Conservation (phyloP, 1,139 yeast species). For the Nakaseomyces delphensis region DNA sequence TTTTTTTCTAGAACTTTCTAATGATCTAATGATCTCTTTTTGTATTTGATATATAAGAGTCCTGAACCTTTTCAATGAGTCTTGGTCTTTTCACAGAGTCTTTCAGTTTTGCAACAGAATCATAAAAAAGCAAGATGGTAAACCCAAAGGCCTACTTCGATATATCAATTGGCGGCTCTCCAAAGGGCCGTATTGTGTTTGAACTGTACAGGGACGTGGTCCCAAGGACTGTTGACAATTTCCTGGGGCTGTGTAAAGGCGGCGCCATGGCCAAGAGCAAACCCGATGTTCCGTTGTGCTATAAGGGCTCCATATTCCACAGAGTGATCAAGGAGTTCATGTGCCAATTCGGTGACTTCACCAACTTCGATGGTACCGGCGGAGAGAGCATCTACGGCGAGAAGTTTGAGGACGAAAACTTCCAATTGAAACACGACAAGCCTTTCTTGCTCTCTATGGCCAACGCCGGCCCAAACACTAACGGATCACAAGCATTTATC, state of each 20-base stretch:
- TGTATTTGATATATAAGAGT: too few relatives aligned
- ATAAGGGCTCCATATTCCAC: conserved; percentile 79
- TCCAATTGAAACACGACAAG: conserved; percentile 61
- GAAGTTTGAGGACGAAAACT: conserved; percentile 90
- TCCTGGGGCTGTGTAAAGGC: conserved; percentile 84
- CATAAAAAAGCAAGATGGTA: background rate
- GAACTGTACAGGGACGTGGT: conserved; percentile 72
- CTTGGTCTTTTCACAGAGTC: background rate
- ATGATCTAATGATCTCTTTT: too few relatives aligned
- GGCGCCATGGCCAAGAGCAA: conserved; percentile 50
- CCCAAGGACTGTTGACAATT: conserved; percentile 90
- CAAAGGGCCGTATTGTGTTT: conserved; percentile 66
- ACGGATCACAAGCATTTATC: conserved; percentile 91
- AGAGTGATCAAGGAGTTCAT: conserved; percentile 85
- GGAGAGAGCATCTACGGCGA: conserved; percentile 95
- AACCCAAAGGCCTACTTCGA: conserved; percentile 62
- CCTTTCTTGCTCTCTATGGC: conserved; percentile 95
- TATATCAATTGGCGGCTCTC: conserved; percentile 54
- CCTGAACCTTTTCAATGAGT: too few relatives aligned
- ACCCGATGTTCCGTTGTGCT: conserved; percentile 56
- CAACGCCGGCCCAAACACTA: conserved; percentile 89
- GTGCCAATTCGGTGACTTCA: conserved; percentile 97
- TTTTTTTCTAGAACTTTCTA: background rate
- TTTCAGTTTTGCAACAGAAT: background rate
- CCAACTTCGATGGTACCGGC: conserved; percentile 82